phyloP scores from a whole-genome alignment of 208 protist species.

The Kentomonas sorsogonicus region DNA sequence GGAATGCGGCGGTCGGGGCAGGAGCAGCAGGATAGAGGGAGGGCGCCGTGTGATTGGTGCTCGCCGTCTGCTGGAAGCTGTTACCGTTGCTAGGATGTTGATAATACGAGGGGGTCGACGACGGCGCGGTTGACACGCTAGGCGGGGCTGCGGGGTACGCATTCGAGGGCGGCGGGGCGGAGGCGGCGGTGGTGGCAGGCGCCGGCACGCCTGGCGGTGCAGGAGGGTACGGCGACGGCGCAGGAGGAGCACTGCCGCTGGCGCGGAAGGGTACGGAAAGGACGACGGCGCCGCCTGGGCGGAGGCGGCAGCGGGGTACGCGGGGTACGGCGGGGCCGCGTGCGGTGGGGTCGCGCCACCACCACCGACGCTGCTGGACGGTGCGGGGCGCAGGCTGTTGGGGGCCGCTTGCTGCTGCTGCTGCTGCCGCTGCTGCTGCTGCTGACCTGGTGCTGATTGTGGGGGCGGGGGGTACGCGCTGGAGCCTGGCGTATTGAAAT shows the following conservation, averaged over 20 bases:
- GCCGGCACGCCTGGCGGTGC: neutral
- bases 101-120: too few species aligned
- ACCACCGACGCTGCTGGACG: neutral
- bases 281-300: too few species aligned
- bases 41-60: too few species aligned
- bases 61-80: too few species aligned
- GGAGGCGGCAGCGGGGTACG: neutral
- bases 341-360: neutral
- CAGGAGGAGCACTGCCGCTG: neutral
- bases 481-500: too few species aligned
- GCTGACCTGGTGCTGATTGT: neutral
- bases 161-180: neutral
- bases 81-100: too few species aligned
- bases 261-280: neutral
- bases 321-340: neutral
- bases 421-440: conserved; percentile 4
- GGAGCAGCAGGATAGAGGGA: too few species aligned
- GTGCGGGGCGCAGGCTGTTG: neutral
- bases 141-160: neutral
- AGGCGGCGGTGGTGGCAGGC: conserved; percentile 11
- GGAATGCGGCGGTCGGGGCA: too few species aligned
- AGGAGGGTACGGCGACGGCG: neutral
- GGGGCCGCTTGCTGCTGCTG: neutral
- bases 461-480: too few species aligned
- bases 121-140: too few species aligned